These are phyloP conservation scores for Clathrus columnatus DNA, from an alignment of 768 basidiomycete genomes.

Conservation along the genomic window DNA sequence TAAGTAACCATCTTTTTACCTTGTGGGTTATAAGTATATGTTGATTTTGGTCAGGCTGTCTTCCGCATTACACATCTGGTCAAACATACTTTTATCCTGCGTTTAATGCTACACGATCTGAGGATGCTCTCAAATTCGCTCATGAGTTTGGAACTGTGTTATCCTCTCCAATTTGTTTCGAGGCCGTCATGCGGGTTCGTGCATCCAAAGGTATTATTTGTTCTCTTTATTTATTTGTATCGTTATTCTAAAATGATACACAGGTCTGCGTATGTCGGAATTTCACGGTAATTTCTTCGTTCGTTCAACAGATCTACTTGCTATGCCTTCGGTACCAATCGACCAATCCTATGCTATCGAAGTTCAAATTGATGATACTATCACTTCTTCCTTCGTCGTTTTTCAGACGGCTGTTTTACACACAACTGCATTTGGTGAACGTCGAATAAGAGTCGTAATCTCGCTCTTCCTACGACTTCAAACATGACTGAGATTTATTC, in stretches of 20 bases:
- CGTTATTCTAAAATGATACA: slow-evolving; percentile 1
- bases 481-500: slow-evolving; percentile 86
- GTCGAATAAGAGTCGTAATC: slow-evolving; percentile 88
- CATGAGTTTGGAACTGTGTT: slow-evolving; percentile 93
- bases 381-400: slow-evolving; percentile 85
- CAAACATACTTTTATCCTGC: slow-evolving; percentile 98
- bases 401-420: slow-evolving; percentile 92
- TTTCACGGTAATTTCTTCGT: slow-evolving; percentile 99
- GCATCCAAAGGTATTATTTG: slow-evolving; percentile 74
- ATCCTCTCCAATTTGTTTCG: slow-evolving; percentile 90
- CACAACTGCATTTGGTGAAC: slow-evolving; percentile 87
- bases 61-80: slow-evolving; percentile 96
- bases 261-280: slow-evolving; percentile 87
- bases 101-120: slow-evolving; percentile 88
- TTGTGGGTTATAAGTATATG: slow-evolving; percentile 1
- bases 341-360: slow-evolving; percentile 96
- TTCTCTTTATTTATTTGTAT: background rate
- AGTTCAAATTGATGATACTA: slow-evolving; percentile 88
- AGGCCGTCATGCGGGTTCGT: slow-evolving; percentile 96
- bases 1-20: slow-evolving; percentile 44
- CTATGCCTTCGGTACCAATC: slow-evolving; percentile 93
- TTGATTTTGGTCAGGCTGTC: slow-evolving; percentile 45
- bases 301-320: slow-evolving; percentile 90
- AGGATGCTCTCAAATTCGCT: slow-evolving; percentile 97
- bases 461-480: slow-evolving; percentile 79